Conservation (phyloP, 495 filamentous ascomycete species). For the Hypoxylon trugodes region DNA sequence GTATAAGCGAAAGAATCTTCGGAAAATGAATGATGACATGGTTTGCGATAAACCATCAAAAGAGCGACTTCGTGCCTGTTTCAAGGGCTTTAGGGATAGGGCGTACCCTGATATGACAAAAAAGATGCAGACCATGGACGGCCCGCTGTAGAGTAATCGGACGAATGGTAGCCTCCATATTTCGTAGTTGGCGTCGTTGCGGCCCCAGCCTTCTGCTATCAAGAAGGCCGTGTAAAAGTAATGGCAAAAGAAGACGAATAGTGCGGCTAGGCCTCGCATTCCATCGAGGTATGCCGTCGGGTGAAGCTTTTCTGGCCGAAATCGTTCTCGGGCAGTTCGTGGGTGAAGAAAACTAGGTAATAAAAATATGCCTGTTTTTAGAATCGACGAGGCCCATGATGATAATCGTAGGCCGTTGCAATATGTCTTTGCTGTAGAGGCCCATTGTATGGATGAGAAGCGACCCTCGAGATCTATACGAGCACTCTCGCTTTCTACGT, state of each 20-base stretch:
- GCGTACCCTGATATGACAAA: slow-evolving; percentile 81
- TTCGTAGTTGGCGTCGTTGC: slow-evolving; percentile 43
- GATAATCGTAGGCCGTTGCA: slow-evolving; percentile 37
- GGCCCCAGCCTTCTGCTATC: slow-evolving; percentile 55
- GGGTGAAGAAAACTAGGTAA: slow-evolving; percentile 51
- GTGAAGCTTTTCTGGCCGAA: slow-evolving; percentile 34
- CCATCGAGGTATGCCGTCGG: slow-evolving; percentile 67
- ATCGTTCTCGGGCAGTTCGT: slow-evolving; percentile 33
- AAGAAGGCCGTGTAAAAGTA: slow-evolving; percentile 54
- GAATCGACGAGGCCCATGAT: slow-evolving; percentile 37
- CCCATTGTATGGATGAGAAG: slow-evolving; percentile 36
- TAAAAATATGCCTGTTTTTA: slow-evolving; percentile 45
- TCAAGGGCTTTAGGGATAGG: slow-evolving; percentile 70
- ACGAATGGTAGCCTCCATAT: slow-evolving; percentile 71
- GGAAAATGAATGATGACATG: slow-evolving; percentile 71
- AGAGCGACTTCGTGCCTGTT: slow-evolving; percentile 60
- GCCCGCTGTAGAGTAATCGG: slow-evolving; percentile 70
- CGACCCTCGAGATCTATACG: slow-evolving; percentile 37
- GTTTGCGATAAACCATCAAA: slow-evolving; percentile 45
- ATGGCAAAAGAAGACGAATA: slow-evolving; percentile 66
- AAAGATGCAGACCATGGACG: slow-evolving; percentile 78
- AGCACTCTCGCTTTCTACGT: slow-evolving; percentile 44
- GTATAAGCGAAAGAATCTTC: slow-evolving; percentile 71
- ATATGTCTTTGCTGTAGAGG: slow-evolving; percentile 30
- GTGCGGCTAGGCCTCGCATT: slow-evolving; percentile 65